phyloP scores from a whole-genome alignment of 176 grass and related monocot species.

The sorghum (Sorghum bicolor) region Sorghum_bicolor_NCBIv3 NC_012877.2:5081001-5081500 shows the following conservation, averaged over 20 bases:
- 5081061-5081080: background rate
- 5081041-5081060: background rate
- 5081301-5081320: constrained; percentile 77
- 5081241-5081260: background rate
- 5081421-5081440: background rate
- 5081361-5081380: constrained; percentile 52
- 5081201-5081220: background rate
- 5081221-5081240: background rate
- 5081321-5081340: constrained; percentile 71
- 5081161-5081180: background rate
- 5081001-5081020: background rate
- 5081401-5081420: background rate
- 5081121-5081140: background rate
- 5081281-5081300: constrained; percentile 27
- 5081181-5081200: background rate
- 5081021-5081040: background rate
- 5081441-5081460: background rate
- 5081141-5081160: background rate
- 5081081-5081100: background rate
- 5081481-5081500: constrained; percentile 79
- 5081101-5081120: background rate
- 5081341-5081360: constrained; percentile 88
- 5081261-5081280: constrained; percentile 6
- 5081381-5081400: background rate
- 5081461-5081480: constrained; percentile 3